Evolutionary conservation across 2,329 filamentous ascomycete species (phyloP).

Genomic region (Aspergillus glaucus): DNA sequence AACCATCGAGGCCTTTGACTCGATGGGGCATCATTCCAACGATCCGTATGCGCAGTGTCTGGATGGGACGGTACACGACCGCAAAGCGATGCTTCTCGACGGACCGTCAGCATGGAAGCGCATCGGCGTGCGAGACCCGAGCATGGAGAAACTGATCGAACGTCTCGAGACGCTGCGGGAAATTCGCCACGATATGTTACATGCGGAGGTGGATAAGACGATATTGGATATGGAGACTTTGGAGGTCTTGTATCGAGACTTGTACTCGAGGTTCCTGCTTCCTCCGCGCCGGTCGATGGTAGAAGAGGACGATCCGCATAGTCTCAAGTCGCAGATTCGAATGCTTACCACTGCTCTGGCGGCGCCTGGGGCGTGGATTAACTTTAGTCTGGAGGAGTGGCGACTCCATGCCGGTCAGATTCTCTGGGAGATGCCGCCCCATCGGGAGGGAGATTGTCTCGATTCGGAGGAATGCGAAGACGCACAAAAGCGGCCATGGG

Average conservation of each 20-base stretch:
- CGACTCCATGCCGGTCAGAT: slow-evolving; percentile 42
- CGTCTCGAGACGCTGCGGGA: slow-evolving; percentile 29
- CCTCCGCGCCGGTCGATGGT: slow-evolving; percentile 26
- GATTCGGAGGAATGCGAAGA: slow-evolving; percentile 6
- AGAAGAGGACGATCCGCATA: slow-evolving; percentile 20
- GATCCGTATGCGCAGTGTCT: slow-evolving; percentile 32
- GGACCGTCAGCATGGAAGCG: slow-evolving; percentile 36
- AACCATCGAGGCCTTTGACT: slow-evolving; percentile 26
- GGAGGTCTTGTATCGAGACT: slow-evolving; percentile 25
- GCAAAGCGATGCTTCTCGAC: slow-evolving; percentile 30
- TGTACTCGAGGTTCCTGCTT: slow-evolving; percentile 35
- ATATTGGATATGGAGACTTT: slow-evolving; percentile 30
- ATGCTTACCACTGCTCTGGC: slow-evolving; percentile 39
- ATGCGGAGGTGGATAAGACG: slow-evolving; percentile 23
- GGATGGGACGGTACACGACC: slow-evolving; percentile 29
- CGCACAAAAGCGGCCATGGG: slow-evolving; percentile 16
- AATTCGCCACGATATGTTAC: slow-evolving; percentile 30
- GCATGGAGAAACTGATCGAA: slow-evolving; percentile 25
- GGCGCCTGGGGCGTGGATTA: slow-evolving; percentile 40
- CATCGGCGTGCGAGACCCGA: slow-evolving; percentile 36
- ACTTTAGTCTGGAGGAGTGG: slow-evolving; percentile 43
- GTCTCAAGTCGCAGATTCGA: slow-evolving; percentile 42
- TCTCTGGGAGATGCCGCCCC: slow-evolving; percentile 36
- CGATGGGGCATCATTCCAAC: slow-evolving; percentile 28
- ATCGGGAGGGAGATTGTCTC: slow-evolving; percentile 29